These are phyloP conservation scores for Phalaenopsis equestris DNA, from an alignment of 106 monocot species.

Conservation along the genomic window DNA sequence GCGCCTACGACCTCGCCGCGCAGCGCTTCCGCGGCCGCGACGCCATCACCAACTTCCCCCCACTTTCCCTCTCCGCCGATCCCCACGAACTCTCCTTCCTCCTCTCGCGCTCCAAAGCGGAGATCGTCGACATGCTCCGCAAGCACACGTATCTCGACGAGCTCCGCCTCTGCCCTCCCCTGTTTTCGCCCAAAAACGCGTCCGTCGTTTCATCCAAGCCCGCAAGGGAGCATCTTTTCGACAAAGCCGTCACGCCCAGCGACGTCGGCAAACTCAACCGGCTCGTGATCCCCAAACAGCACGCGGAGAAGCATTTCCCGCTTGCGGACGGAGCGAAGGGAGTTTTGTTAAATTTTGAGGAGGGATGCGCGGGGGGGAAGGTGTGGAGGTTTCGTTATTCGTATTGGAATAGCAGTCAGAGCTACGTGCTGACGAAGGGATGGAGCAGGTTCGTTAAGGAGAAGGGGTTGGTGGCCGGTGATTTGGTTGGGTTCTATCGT, in stretches of 20 bases:
- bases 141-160: conserved; percentile 89
- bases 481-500: conserved; percentile 36
- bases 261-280: conserved; percentile 96
- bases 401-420: conserved; percentile 82
- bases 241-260: conserved; percentile 82
- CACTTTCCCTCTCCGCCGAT: conserved; percentile 20
- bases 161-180: conserved; percentile 23
- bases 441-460: conserved; percentile 82
- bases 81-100: conserved; percentile 54
- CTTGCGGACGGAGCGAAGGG: conserved; percentile 26
- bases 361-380: conserved; percentile 29
- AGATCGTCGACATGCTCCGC: conserved; percentile 85
- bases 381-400: conserved; percentile 70
- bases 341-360: conserved; percentile 54
- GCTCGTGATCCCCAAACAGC: conserved; percentile 89
- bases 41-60: conserved; percentile 77
- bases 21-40: conserved; percentile 79
- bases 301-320: conserved; percentile 90
- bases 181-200: neutral
- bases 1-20: conserved; percentile 75
- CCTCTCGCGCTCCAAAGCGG: conserved; percentile 55
- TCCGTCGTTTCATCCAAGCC: neutral
- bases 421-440: conserved; percentile 73
- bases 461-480: conserved; percentile 44
- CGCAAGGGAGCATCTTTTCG: conserved; percentile 47